Percentiles rank a stretch among this genome's conserved stretches.
Conservation (phyloP, 768 basidiomycete species). For the Rhodosporidiobolus sp. region DNA sequence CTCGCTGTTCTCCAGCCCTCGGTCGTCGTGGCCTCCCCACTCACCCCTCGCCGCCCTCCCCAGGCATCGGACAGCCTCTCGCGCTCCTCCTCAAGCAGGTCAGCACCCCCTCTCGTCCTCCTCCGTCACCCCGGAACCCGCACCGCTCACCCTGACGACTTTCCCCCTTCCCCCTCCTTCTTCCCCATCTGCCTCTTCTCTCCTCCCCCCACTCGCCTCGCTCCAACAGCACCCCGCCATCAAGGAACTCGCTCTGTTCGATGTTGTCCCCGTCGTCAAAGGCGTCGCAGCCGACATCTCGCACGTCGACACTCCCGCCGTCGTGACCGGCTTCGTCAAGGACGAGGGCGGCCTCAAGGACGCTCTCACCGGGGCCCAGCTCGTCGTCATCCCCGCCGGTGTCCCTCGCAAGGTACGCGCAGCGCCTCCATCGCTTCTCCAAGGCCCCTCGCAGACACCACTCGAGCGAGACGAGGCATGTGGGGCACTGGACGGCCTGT, state of each 20-base stretch:
- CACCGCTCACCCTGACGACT: too few relatives aligned
- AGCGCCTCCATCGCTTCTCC: not conserved
- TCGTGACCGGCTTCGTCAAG: constrained; percentile 71
- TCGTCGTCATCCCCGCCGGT: constrained; percentile 94
- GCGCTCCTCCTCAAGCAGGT: constrained; percentile 79
- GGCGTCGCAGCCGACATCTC: constrained; percentile 85
- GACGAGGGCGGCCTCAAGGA: constrained; percentile 78
- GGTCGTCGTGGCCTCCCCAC: not conserved
- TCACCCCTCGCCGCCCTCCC: constrained; percentile 45
- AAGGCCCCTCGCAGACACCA: too few relatives aligned
- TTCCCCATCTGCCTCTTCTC: not conserved
- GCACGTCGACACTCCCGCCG: constrained; percentile 85
- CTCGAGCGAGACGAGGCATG: too few relatives aligned
- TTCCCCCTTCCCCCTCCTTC: too few relatives aligned
- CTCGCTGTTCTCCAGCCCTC: not conserved
- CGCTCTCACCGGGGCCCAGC: constrained; percentile 74
- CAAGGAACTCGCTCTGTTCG: constrained; percentile 73
- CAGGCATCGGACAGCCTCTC: constrained; percentile 92
- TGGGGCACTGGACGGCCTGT: too few relatives aligned
- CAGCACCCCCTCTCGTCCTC: not conserved
- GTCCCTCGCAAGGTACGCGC: constrained; percentile 76
- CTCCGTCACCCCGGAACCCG: too few relatives aligned
- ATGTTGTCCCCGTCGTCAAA: constrained; percentile 73
- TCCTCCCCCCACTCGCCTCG: not conserved
- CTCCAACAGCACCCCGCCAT: constrained; percentile 21